Percentiles rank a stretch among this genome's conserved stretches.
These are phyloP conservation scores for Sisymbrium irio DNA, from an alignment of 345 rosid genomes.

Conservation along the genomic window DNA sequence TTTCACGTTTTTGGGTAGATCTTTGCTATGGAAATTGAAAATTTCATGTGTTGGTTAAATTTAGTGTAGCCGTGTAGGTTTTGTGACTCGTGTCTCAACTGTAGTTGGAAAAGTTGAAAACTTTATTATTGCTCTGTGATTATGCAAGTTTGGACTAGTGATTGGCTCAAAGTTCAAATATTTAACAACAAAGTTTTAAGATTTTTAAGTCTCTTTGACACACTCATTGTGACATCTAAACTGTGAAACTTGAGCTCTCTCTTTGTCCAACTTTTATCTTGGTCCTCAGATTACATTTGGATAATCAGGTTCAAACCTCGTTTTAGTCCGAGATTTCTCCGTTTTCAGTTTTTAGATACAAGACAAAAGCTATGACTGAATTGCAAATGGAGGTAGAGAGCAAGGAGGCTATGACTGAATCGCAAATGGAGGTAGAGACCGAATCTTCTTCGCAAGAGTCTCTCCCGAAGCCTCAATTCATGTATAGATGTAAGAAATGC, in stretches of 20 bases:
- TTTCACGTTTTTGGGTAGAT: background rate
- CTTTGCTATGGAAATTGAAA: background rate
- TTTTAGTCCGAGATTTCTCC: background rate
- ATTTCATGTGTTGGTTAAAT: background rate
- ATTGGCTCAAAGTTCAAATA: background rate
- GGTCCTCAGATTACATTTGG: background rate
- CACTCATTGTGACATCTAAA: background rate
- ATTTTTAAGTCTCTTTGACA: background rate
- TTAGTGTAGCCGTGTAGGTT: background rate
- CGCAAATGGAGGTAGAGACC: conserved; percentile 34
- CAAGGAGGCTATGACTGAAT: background rate
- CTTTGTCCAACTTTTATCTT: background rate
- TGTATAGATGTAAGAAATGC: conserved; percentile 84
- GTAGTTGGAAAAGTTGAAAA: background rate
- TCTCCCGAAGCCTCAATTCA: conserved; percentile 42
- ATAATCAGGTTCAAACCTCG: background rate
- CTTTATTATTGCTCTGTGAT: conserved; percentile 11
- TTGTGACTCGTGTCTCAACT: background rate
- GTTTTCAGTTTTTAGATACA: background rate
- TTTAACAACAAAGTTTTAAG: background rate
- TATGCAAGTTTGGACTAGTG: background rate
- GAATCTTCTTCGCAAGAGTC: conserved; percentile 20
- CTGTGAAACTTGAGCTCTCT: background rate
- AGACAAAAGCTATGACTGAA: background rate
- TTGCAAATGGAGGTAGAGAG: background rate